Conservation (phyloP, 495 filamentous ascomycete genomes). For the Penicillium salamii region DNA sequence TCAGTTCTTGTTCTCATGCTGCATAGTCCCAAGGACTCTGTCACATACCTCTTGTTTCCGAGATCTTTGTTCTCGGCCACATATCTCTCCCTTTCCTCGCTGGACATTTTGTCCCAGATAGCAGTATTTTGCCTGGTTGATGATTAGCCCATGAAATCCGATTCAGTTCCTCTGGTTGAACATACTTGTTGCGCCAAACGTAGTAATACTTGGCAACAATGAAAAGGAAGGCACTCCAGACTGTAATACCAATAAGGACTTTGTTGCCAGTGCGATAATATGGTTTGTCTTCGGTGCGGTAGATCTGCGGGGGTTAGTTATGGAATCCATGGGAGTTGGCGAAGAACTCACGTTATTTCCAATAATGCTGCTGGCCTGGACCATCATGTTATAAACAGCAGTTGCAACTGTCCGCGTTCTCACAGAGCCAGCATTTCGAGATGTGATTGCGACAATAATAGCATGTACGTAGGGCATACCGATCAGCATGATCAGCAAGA, state of each 20-base stretch:
- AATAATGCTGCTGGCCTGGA: conserved; percentile 64
- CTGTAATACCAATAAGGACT: conserved; percentile 54
- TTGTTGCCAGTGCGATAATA: conserved; percentile 65
- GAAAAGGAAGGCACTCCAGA: conserved; percentile 54
- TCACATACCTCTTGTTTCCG: conserved; percentile 63
- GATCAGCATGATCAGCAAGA: conserved; percentile 49
- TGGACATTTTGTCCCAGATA: conserved; percentile 58
- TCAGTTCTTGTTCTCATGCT: not conserved
- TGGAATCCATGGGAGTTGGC: not conserved
- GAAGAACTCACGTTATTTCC: conserved; percentile 51
- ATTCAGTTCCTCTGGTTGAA: not conserved
- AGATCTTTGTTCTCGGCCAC: conserved; percentile 60
- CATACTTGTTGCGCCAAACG: conserved; percentile 55
- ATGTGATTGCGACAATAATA: conserved; percentile 65
- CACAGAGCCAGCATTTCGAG: conserved; percentile 65
- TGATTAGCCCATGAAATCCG: not conserved
- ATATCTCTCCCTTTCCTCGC: conserved; percentile 60
- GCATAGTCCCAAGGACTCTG: too few species aligned
- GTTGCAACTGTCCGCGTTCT: conserved; percentile 62
- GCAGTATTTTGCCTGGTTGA: conserved; percentile 35
- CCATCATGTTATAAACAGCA: conserved; percentile 71
- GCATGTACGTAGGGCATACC: conserved; percentile 63
- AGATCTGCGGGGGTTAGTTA: conserved; percentile 44
- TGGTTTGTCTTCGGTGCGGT: conserved; percentile 62
- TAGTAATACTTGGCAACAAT: conserved; percentile 60